A percentile compares a stretch with the other conserved stretches of the same genome.
These are phyloP conservation scores for Westerdykella ornata DNA, from an alignment of 2,329 filamentous ascomycete species.

Conservation along the genomic window DNA sequence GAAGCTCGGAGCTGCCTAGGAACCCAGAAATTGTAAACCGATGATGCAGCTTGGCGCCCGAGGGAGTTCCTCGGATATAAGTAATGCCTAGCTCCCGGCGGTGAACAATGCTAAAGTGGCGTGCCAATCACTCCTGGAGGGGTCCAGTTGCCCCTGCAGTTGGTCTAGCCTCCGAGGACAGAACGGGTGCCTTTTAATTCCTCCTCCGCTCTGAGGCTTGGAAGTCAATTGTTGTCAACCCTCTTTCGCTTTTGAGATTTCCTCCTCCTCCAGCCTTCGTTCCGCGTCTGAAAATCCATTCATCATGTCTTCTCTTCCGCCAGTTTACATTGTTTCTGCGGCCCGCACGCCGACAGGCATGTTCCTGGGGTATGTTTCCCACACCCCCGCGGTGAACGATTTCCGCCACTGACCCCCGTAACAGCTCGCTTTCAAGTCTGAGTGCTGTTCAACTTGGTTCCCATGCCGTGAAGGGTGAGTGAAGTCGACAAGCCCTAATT, in stretches of 20 bases:
- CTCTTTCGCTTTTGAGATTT: constrained; percentile 2
- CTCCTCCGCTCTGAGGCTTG: background rate
- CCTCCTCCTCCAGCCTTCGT: constrained; percentile 46
- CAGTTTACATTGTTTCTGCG: constrained; percentile 93
- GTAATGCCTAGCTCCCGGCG: constrained; percentile 12
- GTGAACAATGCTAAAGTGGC: constrained; percentile 19
- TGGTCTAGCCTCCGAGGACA: background rate
- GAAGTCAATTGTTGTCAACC: constrained; percentile 6
- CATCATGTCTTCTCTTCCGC: constrained; percentile 70
- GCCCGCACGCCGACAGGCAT: constrained; percentile 87
- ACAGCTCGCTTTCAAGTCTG: constrained; percentile 79
- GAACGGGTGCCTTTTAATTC: background rate
- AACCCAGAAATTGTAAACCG: constrained; percentile 23
- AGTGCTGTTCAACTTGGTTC: constrained; percentile 81
- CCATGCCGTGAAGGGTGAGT: constrained; percentile 81
- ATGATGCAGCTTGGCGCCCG: constrained; percentile 9
- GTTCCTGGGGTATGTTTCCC: constrained; percentile 71
- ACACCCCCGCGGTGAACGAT: constrained; percentile 19
- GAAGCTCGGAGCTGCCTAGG: constrained; percentile 25
- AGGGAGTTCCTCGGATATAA: constrained; percentile 2
- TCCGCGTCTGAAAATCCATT: constrained; percentile 53
- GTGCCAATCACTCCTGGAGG: too few species aligned
- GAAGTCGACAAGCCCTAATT: constrained; percentile 2
- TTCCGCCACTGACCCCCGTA: constrained; percentile 17
- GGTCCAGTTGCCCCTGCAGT: background rate